Conservation (phyloP, 495 filamentous ascomycete species). For the Aspergillus baeticus region DNA sequence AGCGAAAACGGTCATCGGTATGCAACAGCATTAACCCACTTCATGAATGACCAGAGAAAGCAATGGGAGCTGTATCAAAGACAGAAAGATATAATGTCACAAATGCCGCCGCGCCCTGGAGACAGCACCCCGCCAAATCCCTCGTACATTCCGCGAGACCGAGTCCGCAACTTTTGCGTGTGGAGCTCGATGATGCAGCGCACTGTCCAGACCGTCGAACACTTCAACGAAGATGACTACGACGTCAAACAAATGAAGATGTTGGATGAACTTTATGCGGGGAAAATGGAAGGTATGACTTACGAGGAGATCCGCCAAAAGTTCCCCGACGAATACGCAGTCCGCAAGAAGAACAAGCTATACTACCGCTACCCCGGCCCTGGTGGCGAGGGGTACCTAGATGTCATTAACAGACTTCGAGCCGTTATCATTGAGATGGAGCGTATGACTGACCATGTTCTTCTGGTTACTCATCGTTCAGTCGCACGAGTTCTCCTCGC, state of each 20-base stretch:
- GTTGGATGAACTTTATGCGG: constrained; percentile 94
- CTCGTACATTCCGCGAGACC: constrained; percentile 57
- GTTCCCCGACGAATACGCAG: constrained; percentile 73
- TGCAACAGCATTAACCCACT: constrained; percentile 67
- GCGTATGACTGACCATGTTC: constrained; percentile 91
- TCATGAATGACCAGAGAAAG: constrained; percentile 71
- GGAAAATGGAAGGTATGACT: constrained; percentile 88
- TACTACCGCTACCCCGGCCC: constrained; percentile 93
- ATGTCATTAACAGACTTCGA: constrained; percentile 93
- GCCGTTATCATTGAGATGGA: constrained; percentile 96
- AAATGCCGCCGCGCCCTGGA: constrained; percentile 81
- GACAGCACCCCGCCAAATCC: constrained; percentile 95
- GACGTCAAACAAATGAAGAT: constrained; percentile 97
- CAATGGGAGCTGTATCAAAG: constrained; percentile 77
- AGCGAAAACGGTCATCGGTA: constrained; percentile 73
- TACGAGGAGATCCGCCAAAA: constrained; percentile 80
- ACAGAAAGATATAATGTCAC: constrained; percentile 63
- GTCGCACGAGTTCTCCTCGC: constrained; percentile 89
- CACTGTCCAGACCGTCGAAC: constrained; percentile 76
- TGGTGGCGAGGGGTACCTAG: constrained; percentile 92
- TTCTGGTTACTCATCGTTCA: constrained; percentile 86
- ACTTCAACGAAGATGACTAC: constrained; percentile 95
- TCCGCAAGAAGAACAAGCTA: constrained; percentile 77
- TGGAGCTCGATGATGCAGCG: constrained; percentile 97
- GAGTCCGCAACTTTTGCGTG: constrained; percentile 88